Base-by-base conservation (phyloP, 176 grass and related monocot genomes). In the Juncus inflexus region DNA sequence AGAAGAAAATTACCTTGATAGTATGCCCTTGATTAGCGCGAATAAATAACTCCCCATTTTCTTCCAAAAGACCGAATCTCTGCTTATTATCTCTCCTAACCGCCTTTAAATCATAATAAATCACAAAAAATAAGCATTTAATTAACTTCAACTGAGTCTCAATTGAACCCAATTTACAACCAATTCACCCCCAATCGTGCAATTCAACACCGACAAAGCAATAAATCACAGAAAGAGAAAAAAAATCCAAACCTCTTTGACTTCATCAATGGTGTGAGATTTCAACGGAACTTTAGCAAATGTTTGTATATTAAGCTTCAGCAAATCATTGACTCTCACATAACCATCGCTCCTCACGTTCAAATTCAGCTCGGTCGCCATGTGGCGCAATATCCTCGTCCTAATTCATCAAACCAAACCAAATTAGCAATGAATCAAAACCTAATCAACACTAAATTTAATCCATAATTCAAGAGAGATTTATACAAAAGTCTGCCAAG, bases 11-110 rank as follows among this genome's bases (percentile, higher is more conserved):
- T 13, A 96, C 91, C 10, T 42, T 73, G 42, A 90, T 70, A 1
- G 87, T 75, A 73, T 96, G 91, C 8, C 87, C 91, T 58, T 96
- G 91, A 73, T 96, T 96, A 12, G 87, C 91, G 4, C 91, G 87
- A 50, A 96, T 90, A 10, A 87, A 60, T 50, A 90, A 76, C 62
- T 87, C 83, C 0, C 84, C 81, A 43, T 90, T 70, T 85, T 96
- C 87, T 84, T 96, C 91, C 81, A 90, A 69, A 63, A 95, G 70
- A 75, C 74, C 76, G 64, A 96, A 90, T 3, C 87, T 78, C 66
- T 96, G 91, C 70, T 96, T 96, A 74, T 80, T 90, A 60, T 87
- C 81, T 58, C 62, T 74, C 62, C 76, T 90, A 19, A 96, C 91
- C 0, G 87, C 87, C 91, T 96, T 72, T 50, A 78, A 8, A 2